Conservation (phyloP, 108 stramenopile genomes). For the Nitzschia sp. region DNA sequence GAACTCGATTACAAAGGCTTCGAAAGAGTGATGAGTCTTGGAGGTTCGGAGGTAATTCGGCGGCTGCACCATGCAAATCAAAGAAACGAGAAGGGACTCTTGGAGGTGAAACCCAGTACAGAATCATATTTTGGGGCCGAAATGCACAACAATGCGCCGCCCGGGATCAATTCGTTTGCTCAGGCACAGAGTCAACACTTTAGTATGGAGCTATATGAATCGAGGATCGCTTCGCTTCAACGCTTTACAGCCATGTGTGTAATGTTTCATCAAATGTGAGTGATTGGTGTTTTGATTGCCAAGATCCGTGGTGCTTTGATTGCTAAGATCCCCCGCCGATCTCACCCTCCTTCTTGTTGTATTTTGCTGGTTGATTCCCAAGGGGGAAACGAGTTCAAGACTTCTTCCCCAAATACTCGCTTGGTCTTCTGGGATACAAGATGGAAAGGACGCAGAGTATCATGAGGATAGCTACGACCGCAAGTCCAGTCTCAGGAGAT, state of each 20-base stretch:
- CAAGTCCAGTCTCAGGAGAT: slow-evolving; percentile 63
- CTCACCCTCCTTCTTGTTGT: too few species aligned
- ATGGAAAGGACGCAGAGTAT: slow-evolving; percentile 71
- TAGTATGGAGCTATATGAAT: slow-evolving; percentile 66
- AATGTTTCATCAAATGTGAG: slow-evolving; percentile 76
- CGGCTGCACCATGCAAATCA: slow-evolving; percentile 38
- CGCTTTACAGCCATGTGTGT: slow-evolving; percentile 79
- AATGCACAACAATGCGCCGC: slow-evolving; percentile 24
- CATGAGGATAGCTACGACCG: slow-evolving; percentile 70
- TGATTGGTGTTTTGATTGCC: too few species aligned
- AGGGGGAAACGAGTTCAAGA: slow-evolving; percentile 53
- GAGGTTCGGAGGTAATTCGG: slow-evolving; percentile 13
- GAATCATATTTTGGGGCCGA: slow-evolving; percentile 72
- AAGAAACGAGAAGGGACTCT: slow-evolving; percentile 53
- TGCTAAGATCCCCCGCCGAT: too few species aligned
- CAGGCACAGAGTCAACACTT: slow-evolving; percentile 52
- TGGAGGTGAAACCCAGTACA: slow-evolving; percentile 43
- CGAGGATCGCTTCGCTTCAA: slow-evolving; percentile 71
- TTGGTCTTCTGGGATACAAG: slow-evolving; percentile 58
- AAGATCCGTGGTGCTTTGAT: too few species aligned
- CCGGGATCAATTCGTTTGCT: slow-evolving; percentile 37
- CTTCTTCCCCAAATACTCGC: slow-evolving; percentile 55
- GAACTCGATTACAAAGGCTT: slow-evolving; percentile 35
- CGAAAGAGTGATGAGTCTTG: slow-evolving; percentile 1
- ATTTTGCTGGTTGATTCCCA: too few species aligned